Percentiles rank a stretch among this genome's conserved stretches.
Evolutionary conservation across 2,329 filamentous ascomycete genomes (phyloP).

Genomic region (Talaromyces verruculosus): DNA sequence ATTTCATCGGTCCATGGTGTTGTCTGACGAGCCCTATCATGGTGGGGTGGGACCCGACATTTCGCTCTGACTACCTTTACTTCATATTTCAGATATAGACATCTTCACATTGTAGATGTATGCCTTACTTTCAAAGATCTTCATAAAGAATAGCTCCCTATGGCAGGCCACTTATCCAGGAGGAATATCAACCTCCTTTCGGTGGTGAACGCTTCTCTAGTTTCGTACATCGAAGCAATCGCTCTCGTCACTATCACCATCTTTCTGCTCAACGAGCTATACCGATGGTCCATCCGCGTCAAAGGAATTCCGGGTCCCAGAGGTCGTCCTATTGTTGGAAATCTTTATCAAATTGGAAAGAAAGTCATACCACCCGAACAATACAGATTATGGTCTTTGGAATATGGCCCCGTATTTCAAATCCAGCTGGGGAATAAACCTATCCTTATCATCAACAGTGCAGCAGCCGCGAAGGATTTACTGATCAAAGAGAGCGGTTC

Average conservation of each 20-base stretch:
- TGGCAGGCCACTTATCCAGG: not conserved
- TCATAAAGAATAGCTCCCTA: not conserved
- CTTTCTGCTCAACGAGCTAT: slow-evolving; percentile 11
- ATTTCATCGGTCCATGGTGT: not conserved
- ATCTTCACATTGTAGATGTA: not conserved
- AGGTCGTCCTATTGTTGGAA: slow-evolving; percentile 13
- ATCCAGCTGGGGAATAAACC: slow-evolving; percentile 50
- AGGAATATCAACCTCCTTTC: not conserved
- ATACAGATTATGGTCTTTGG: slow-evolving; percentile 45
- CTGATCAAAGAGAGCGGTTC: slow-evolving; percentile 46
- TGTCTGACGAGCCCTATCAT: not conserved
- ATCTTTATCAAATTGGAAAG: slow-evolving; percentile 8
- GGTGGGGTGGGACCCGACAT: not conserved
- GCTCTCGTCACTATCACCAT: not conserved
- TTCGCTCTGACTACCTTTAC: not conserved
- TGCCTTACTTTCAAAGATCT: not conserved
- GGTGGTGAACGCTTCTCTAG: not conserved
- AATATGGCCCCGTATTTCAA: slow-evolving; percentile 46
- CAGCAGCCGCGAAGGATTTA: slow-evolving; percentile 42
- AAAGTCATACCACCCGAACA: slow-evolving; percentile 32
- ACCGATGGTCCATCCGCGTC: slow-evolving; percentile 18
- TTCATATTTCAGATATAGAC: not conserved
- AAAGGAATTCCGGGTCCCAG: slow-evolving; percentile 13
- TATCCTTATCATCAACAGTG: slow-evolving; percentile 47
- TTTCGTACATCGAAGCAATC: slow-evolving; percentile 2